Evolutionary conservation across 2,329 filamentous ascomycete species (phyloP), one percentile per base, ranked within the genome.

Genomic region (Dactylellina parvicollis): DNA sequence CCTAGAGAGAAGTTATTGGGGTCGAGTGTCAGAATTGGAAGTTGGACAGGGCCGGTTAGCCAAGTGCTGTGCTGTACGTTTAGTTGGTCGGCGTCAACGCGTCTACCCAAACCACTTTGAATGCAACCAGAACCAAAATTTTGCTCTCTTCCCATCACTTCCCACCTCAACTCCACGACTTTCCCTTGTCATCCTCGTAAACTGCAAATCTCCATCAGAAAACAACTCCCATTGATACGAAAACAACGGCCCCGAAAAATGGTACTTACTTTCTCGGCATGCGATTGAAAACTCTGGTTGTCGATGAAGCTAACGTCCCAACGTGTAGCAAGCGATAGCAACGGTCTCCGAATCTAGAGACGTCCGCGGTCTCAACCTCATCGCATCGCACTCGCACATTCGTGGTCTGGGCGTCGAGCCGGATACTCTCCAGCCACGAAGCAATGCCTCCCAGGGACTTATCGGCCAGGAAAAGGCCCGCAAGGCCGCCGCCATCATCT

Each of bases 331-430:
- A 67, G 70, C 70, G 24, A 91, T 92, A 78, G 88, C 88, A 72
- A 98, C 95, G 79, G 89, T 98, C 81, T 91, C 92, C 80, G 94
- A 98, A 86, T 91, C 88, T 82, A 96, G 95, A 83, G 94, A 98
- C 87, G 90, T 98, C 80, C 90, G 93, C 78, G 93, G 93, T 76
- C 89, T 99, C 80, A 98, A 96, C 83, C 90, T 99, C 82, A 96
- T 99, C 82, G 95, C 95, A 75, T 94, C 95, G 71, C 95, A 99
- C 84, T 99, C 95, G 66, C 95, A 99, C 82, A 97, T 99, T 79
- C 91, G 93, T 79, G 95, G 95, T 50, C 88, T 99, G 30, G 95
- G 95, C 76, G 92, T 99, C 78, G 93, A 98, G 84, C 84, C 88
- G 70, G 92, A 96, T 79, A 95, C 92, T 4, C 30, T 99, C 76